phyloP scores from a whole-genome alignment of 108 stramenopile genomes.

The Discostella pseudostelligera region DNA sequence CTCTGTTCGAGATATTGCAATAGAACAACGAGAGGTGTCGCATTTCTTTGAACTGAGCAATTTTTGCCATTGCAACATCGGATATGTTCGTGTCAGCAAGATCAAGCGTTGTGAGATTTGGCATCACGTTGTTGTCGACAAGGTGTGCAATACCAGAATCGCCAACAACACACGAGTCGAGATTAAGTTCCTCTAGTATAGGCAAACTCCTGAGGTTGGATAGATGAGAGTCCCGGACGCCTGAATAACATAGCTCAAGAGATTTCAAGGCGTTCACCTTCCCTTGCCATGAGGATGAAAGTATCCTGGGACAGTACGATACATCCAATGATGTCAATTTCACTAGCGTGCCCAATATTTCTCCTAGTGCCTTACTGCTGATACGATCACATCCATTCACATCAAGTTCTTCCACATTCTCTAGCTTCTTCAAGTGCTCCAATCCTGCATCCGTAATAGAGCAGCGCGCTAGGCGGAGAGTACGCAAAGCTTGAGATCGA shows the following conservation, averaged over 20 bases:
- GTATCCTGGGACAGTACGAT: slow-evolving; percentile 78
- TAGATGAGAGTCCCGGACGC: slow-evolving; percentile 71
- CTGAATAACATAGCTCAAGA: slow-evolving; percentile 73
- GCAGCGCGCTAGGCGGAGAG: slow-evolving; percentile 72
- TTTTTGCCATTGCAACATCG: slow-evolving; percentile 69
- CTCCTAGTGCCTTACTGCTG: slow-evolving; percentile 59
- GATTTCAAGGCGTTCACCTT: slow-evolving; percentile 64
- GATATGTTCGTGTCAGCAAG: slow-evolving; percentile 82
- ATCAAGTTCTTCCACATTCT: slow-evolving; percentile 63
- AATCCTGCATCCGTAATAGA: slow-evolving; percentile 64
- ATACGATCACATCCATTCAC: slow-evolving; percentile 74
- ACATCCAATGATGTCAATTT: slow-evolving; percentile 51
- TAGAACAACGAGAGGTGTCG: slow-evolving; percentile 76
- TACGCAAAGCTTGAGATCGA: slow-evolving; percentile 44
- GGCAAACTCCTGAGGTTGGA: slow-evolving; percentile 55
- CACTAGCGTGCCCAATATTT: slow-evolving; percentile 46
- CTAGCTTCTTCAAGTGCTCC: slow-evolving; percentile 43
- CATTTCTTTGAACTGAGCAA: slow-evolving; percentile 74
- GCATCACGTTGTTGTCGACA: slow-evolving; percentile 73
- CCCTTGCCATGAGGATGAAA: slow-evolving; percentile 86
- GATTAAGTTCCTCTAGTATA: slow-evolving; percentile 71
- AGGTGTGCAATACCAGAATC: slow-evolving; percentile 77
- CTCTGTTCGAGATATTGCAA: slow-evolving; percentile 65
- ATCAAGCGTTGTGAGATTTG: slow-evolving; percentile 72
- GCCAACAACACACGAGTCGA: slow-evolving; percentile 74